Conservation (phyloP, 2,329 filamentous ascomycete species). For the Diaporthe sp. region DNA sequence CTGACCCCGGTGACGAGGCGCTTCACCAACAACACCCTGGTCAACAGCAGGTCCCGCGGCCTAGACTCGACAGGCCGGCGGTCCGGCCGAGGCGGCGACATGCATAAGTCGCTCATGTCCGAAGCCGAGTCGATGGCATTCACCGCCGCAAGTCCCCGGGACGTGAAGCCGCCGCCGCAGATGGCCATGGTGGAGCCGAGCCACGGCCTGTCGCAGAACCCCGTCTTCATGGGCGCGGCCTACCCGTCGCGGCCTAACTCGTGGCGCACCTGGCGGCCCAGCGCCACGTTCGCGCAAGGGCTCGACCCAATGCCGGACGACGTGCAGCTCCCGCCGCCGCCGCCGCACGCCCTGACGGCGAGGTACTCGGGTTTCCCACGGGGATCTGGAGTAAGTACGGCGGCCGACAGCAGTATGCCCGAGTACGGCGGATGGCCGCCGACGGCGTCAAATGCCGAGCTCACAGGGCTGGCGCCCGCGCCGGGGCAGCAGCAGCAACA, state of each 20-base stretch:
- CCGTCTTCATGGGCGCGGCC: not conserved
- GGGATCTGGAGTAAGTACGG: not conserved
- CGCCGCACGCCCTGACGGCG: not conserved
- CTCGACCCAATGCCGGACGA: constrained; percentile 10
- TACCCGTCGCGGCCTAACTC: not conserved
- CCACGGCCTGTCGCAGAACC: constrained; percentile 5
- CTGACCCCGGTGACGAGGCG: not conserved
- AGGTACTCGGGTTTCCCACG: constrained; percentile 6
- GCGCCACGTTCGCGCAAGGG: constrained; percentile 1
- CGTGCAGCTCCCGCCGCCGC: constrained; percentile 2
- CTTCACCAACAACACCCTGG: not conserved
- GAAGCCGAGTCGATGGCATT: not conserved
- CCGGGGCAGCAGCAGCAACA: too few species aligned
- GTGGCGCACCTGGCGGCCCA: constrained; percentile 7
- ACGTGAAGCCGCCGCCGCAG: not conserved
- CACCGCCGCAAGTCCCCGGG: not conserved
- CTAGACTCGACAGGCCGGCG: not conserved
- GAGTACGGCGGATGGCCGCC: not conserved
- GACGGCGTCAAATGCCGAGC: not conserved
- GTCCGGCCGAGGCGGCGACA: not conserved
- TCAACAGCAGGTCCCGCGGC: not conserved
- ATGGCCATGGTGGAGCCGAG: not conserved
- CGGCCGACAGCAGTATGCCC: constrained; percentile 5
- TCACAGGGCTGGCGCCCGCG: not conserved
- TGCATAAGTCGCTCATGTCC: constrained; percentile 14